Evolutionary conservation across 2,329 filamentous ascomycete genomes (phyloP).

Genomic region (Neoscytalidium dimidiatum): DNA sequence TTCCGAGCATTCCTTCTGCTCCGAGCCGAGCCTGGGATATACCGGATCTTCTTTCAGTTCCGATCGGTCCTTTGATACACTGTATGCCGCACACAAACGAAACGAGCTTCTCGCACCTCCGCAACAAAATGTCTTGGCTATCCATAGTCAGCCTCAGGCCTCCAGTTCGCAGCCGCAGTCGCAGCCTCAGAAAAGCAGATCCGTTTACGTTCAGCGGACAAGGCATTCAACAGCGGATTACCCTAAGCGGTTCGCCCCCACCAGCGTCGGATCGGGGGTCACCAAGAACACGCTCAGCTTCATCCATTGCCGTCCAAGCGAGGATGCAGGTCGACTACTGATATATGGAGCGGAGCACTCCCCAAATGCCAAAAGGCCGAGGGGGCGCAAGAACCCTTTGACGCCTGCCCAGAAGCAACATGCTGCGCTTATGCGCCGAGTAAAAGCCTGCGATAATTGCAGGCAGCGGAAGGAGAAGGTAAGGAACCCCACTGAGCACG

Average conservation of each 20-base stretch:
- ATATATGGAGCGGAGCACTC: slow-evolving; percentile 22
- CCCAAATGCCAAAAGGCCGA: slow-evolving; percentile 5
- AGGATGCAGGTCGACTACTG: slow-evolving; percentile 33
- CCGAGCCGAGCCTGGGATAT: slow-evolving; percentile 14
- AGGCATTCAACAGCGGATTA: not conserved
- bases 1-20: slow-evolving; percentile 9
- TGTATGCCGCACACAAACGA: slow-evolving; percentile 2
- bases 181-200: not conserved
- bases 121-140: not conserved
- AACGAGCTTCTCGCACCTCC: not conserved
- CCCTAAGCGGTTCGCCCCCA: not conserved
- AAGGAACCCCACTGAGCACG: slow-evolving; percentile 19
- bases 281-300: slow-evolving; percentile 23
- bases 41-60: slow-evolving; percentile 18
- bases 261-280: not conserved
- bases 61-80: not conserved
- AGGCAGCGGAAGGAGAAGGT: slow-evolving; percentile 34
- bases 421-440: slow-evolving; percentile 38
- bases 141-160: not conserved
- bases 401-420: slow-evolving; percentile 35
- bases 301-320: slow-evolving; percentile 37
- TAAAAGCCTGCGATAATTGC: slow-evolving; percentile 39
- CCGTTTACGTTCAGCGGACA: not conserved
- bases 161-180: not conserved
- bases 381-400: slow-evolving; percentile 36